Conservation (phyloP, 2,329 filamentous ascomycete species). For the Pestalotiopsis sp. region DNA sequence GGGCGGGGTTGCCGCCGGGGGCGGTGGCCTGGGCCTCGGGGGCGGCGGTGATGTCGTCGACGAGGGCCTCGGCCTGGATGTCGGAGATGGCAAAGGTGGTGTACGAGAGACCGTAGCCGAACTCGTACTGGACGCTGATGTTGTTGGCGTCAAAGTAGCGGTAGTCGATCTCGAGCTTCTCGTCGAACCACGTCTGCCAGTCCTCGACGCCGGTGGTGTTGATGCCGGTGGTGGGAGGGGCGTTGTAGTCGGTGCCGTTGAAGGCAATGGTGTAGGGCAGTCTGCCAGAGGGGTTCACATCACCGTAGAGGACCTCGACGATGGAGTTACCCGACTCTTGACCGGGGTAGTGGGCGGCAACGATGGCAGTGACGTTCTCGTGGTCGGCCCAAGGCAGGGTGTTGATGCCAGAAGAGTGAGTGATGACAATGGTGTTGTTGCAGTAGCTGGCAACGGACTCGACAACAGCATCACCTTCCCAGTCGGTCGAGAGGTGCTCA, state of each 20-base stretch:
- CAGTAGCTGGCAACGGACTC: slow-evolving; percentile 44
- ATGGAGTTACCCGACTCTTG: slow-evolving; percentile 65
- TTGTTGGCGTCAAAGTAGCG: slow-evolving; percentile 64
- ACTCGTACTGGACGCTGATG: slow-evolving; percentile 65
- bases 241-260: slow-evolving; percentile 51
- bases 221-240: slow-evolving; percentile 39
- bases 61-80: slow-evolving; percentile 13
- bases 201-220: slow-evolving; percentile 40
- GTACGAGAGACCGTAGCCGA: slow-evolving; percentile 65
- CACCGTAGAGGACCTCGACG: slow-evolving; percentile 64
- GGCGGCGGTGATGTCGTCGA: not conserved
- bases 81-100: slow-evolving; percentile 56
- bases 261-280: slow-evolving; percentile 72
- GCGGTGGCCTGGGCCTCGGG: slow-evolving; percentile 35
- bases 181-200: slow-evolving; percentile 56
- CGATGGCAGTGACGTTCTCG: slow-evolving; percentile 63
- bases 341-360: slow-evolving; percentile 63
- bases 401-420: slow-evolving; percentile 64
- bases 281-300: slow-evolving; percentile 62
- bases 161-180: slow-evolving; percentile 71
- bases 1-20: slow-evolving; percentile 65
- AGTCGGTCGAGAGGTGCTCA: slow-evolving; percentile 56
- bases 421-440: slow-evolving; percentile 54
- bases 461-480: slow-evolving; percentile 66
- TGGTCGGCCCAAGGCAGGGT: slow-evolving; percentile 58